Conservation (phyloP, 352 stramenopile species). For the Blastocystis sp. region DNA sequence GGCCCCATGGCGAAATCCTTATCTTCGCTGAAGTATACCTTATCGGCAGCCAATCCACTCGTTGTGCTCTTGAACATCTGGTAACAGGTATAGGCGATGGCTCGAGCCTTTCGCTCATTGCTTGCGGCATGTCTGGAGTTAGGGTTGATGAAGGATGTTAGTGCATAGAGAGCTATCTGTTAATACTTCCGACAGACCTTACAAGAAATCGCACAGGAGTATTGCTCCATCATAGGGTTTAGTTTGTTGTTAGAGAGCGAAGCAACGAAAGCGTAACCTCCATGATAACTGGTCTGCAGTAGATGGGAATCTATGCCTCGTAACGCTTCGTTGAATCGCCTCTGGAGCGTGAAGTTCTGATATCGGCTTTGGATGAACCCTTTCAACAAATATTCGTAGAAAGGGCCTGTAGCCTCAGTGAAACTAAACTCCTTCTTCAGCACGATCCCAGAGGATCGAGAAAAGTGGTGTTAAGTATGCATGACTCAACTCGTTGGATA, state of each 20-base stretch:
- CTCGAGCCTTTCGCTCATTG: neutral
- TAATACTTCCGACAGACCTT: slow-evolving; percentile 68
- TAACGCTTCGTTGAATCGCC: slow-evolving; percentile 86
- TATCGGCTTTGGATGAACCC: slow-evolving; percentile 88
- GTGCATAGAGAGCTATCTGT: neutral
- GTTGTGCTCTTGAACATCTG: slow-evolving; percentile 73
- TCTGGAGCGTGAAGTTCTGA: slow-evolving; percentile 68
- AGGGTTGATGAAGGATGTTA: neutral
- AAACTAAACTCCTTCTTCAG: neutral
- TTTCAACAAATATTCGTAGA: slow-evolving; percentile 98
- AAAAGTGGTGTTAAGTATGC: neutral
- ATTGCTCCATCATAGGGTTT: slow-evolving; percentile 70
- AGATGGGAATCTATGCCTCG: slow-evolving; percentile 83
- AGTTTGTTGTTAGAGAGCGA: slow-evolving; percentile 48
- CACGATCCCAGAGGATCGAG: neutral
- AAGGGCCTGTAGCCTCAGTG: slow-evolving; percentile 74
- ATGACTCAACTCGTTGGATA: slow-evolving; percentile 62
- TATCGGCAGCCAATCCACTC: slow-evolving; percentile 74
- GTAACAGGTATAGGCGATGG: slow-evolving; percentile 67
- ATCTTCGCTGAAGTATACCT: slow-evolving; percentile 69
- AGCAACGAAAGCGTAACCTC: slow-evolving; percentile 72
- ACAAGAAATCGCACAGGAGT: slow-evolving; percentile 79
- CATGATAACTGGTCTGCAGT: slow-evolving; percentile 70
- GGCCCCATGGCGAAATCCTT: slow-evolving; percentile 66
- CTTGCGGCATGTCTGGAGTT: neutral